Evolutionary conservation across 2,329 filamentous ascomycete species (phyloP), one percentile per base, ranked within the genome.

Genomic region (Colletotrichum sp.): DNA sequence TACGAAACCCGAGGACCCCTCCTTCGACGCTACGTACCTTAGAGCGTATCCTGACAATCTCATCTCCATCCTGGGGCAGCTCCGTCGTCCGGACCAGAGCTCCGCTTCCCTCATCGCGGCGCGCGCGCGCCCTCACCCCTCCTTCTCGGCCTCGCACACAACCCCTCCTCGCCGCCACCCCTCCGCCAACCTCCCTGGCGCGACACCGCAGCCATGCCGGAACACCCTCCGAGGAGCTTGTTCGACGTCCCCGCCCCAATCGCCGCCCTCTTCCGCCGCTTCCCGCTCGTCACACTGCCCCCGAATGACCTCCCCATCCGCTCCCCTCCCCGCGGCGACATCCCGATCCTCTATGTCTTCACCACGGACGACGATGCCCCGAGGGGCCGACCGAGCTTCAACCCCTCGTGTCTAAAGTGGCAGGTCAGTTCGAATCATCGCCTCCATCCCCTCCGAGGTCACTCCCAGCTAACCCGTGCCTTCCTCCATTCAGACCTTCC

Each of bases 341-440:
- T 87, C 7, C 88, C 90, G 77, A 89, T 91, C 12, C 88, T 99
- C 10, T 96, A 96, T 83, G 88, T 98, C 72, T 99, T 98, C 85
- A 90, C 92, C 76, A 91, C 90, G 16, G 87, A 91, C 2, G 86
- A 89, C n/a, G 93, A 92, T 80, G 94, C 92, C 39, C 83, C 84
- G 72, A 82, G 82, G 52, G 92, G 92, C 6, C 86, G 88, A 34
- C 94, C 96, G 30, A 98, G 95, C 78, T 98, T 94, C 86, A 99
- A 99, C 83, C 97, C 97, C 13, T 92, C 93, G 74, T 99, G 97
- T 87, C 88, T 99, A 81, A 98, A 96, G 88, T 99, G 96, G 96
- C 97, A 99, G 94, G 95, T 96, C 80, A 79, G 92, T 84, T 6
- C 39, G 71, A n/a, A 65, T 5, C 10, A 36, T 36, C 21, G 36